Base-by-base conservation (phyloP, 768 basidiomycete genomes). In the Omphalotus guepiniiformis region DNA sequence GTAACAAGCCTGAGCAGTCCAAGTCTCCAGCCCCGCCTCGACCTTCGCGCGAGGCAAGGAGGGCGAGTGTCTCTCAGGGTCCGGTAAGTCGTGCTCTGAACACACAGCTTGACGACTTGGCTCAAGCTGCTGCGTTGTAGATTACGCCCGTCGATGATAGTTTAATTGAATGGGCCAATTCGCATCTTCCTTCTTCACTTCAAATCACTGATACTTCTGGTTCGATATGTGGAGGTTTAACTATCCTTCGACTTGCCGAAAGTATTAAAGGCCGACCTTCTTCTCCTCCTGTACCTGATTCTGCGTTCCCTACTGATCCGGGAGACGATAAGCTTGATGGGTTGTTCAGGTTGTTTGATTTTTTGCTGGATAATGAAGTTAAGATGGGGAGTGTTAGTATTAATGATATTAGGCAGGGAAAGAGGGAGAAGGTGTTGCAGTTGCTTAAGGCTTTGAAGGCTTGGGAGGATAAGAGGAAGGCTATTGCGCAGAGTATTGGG, bases 311-410 rank as follows among this genome's bases (percentile, higher is more conserved):
- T 2, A 61, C 69, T 7, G 77, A 76, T 32, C 65, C 76, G 11
- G 71, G 73, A 51, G 86, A 93, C 59, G 86, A 94, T 54, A 88
- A 86, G 54, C 70, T 95, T 12, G 89, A 92, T 22, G 91, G 93
- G 13, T 70, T 95, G 23, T 93, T 95, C 71, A 75, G 79, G 48
- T 69, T 95, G 47, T 95, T 96, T 66, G 94, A 97, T 66, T 93
- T 91, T 66, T 66, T 96, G 47, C 76, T 97, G 39, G 92, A 94
- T 57, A 90, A 92, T 51, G 93, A 93, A 40, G 83, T 94, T 48
- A 86, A 87, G 67, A 89, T 95, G 73, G 93, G 88, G 7, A 80
- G 83, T 51, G 85, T 97, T 26, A 93, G 88, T 56, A 94, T 96
- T 67, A 95, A 95, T 60, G 95, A 98, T 65, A 75, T 98, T 27